Evolutionary conservation across 768 basidiomycete species (phyloP).

Genomic region (Mycena chlorophos): DNA sequence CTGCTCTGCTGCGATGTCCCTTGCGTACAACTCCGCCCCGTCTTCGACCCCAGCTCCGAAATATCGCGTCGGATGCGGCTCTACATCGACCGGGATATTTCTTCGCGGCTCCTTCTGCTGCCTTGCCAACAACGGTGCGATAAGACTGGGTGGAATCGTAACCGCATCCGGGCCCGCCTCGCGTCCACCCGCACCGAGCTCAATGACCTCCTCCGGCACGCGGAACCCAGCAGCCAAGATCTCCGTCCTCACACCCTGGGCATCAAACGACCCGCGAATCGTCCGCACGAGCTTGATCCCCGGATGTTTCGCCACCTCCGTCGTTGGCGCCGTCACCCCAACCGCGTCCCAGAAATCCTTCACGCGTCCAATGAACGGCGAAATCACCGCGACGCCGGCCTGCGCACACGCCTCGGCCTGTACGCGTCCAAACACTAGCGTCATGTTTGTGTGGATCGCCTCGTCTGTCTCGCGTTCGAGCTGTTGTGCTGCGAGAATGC

Average conservation of each 20-base stretch:
- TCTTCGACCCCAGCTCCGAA: conserved; percentile 11
- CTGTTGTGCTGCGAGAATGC: conserved; percentile 33
- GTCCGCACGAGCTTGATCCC: conserved; percentile 33
- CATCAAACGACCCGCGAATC: conserved; percentile 29
- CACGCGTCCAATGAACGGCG: conserved; percentile 41
- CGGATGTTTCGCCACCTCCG: conserved; percentile 30
- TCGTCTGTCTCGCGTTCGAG: conserved; percentile 26
- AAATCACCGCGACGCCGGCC: conserved; percentile 35
- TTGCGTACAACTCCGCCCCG: conserved; percentile 23
- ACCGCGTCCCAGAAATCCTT: conserved; percentile 39
- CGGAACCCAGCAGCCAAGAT: conserved; percentile 41
- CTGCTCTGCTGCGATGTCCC: conserved; percentile 27
- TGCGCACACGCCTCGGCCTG: conserved; percentile 41
- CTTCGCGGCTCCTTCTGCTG: neutral
- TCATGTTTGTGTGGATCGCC: conserved; percentile 38
- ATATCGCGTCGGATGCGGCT: neutral
- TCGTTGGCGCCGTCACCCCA: conserved; percentile 2
- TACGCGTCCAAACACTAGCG: conserved; percentile 35
- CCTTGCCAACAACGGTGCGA: conserved; percentile 27
- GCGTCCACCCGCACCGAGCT: conserved; percentile 29
- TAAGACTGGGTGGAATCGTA: conserved; percentile 36
- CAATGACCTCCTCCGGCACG: conserved; percentile 33
- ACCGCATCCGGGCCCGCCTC: conserved; percentile 32
- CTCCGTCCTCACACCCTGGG: conserved; percentile 27
- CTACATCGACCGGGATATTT: neutral